phyloP scores from a whole-genome alignment of 441 rosid species.

The Gossypium lobatum region DNA sequence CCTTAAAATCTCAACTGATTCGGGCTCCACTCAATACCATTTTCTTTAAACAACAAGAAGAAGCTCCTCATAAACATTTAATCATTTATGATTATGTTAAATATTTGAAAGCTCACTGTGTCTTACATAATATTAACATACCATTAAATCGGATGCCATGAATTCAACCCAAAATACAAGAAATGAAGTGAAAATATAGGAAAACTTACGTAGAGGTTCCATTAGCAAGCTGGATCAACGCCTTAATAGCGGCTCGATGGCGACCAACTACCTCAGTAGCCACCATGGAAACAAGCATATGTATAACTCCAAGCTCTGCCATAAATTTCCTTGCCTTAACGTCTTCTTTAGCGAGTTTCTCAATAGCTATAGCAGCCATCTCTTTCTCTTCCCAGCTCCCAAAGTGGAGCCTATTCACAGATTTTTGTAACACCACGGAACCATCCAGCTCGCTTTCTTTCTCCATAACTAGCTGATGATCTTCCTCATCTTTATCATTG shows the following conservation, averaged over 20 bases:
- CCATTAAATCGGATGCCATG: background rate
- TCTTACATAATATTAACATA: too few relatives aligned
- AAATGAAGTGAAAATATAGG: background rate
- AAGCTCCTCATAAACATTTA: too few relatives aligned
- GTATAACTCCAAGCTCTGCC: constrained; percentile 85
- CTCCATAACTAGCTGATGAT: background rate
- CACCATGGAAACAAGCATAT: constrained; percentile 63
- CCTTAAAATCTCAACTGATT: background rate
- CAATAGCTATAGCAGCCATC: constrained; percentile 61
- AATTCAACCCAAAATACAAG: too few relatives aligned
- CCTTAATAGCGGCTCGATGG: constrained; percentile 48
- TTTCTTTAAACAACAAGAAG: background rate
- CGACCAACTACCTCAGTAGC: constrained; percentile 33
- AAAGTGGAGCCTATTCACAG: constrained; percentile 79
- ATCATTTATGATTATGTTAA: background rate
- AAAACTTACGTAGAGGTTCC: constrained; percentile 70
- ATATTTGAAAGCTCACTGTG: background rate
- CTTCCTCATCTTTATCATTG: constrained; percentile 5
- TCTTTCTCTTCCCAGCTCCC: constrained; percentile 72
- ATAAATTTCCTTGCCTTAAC: constrained; percentile 47
- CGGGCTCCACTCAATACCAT: background rate
- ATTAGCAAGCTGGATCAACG: constrained; percentile 73
- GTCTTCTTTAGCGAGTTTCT: constrained; percentile 51
- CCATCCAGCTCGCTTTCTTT: constrained; percentile 16
- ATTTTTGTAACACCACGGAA: constrained; percentile 48